A percentile compares a stretch with the other conserved stretches of the same genome.
phyloP scores from a whole-genome alignment of 75 land plant genomes.

The Picea glauca region DNA sequence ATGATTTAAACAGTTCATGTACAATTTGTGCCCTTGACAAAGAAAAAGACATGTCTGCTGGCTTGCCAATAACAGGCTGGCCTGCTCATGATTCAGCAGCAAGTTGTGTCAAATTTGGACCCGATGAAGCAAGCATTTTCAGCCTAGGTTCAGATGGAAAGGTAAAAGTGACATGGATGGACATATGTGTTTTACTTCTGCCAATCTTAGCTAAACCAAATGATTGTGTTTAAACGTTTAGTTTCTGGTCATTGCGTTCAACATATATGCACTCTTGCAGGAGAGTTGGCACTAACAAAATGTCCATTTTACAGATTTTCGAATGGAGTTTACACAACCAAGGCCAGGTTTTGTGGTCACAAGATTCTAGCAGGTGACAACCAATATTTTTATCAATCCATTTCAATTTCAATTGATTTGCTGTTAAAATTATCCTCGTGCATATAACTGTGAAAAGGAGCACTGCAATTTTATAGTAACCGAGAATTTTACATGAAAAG shows the following conservation, averaged over 20 bases:
- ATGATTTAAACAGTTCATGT: no score
- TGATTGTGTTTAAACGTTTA: background rate
- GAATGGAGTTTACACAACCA: constrained; percentile 95
- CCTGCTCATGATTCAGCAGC: constrained; percentile 98
- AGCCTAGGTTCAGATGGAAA: constrained; percentile 94
- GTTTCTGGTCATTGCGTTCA: background rate
- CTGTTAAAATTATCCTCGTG: background rate
- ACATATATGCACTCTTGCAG: background rate
- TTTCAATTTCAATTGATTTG: background rate
- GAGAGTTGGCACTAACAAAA: background rate
- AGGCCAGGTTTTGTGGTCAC: constrained; percentile 75
- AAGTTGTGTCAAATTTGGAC: constrained; percentile 81
- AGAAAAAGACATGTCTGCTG: constrained; percentile 75
- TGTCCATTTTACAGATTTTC: constrained; percentile 40
- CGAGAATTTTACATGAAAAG: background rate
- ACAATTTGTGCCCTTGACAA: constrained; percentile 16
- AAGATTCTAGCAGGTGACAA: constrained; percentile 63
- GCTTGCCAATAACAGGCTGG: constrained; percentile 97
- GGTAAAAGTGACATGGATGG: constrained; percentile 33
- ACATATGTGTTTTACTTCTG: background rate
- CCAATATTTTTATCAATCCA: background rate
- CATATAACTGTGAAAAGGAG: background rate
- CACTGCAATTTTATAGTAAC: background rate
- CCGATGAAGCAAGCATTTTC: constrained; percentile 93
- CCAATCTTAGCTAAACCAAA: background rate